Evolutionary conservation across 2,329 filamentous ascomycete genomes (phyloP), one percentile per base, ranked within the genome.

Genomic region (Aspergillus versicolor): DNA sequence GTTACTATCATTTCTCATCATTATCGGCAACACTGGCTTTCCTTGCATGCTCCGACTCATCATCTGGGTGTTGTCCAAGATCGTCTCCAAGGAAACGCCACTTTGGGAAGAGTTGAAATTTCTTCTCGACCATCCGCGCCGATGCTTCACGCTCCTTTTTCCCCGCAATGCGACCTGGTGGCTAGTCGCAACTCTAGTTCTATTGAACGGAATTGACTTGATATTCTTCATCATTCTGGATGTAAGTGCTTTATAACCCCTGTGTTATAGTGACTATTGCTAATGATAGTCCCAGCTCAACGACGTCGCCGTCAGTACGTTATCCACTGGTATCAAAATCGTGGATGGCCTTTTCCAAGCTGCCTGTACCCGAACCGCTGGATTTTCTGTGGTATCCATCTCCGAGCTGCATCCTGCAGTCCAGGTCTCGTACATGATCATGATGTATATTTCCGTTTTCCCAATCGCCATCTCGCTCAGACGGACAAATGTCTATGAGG

Each of bases 401-500:
- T 79, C 88, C 2, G 76, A 83, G 1, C 79, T 97, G 1, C 92
- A 97, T 64, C 92, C 94, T 1, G 93, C 89, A 2, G 91, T 97
- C 55, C 92, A 96, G 67, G 91, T 95, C n/a, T 90, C 92, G 19
- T 97, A 97, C 77, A 80, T 97, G 74, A 87, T 97, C 71, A 97
- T 97, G 93, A 97, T 97, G 93, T 97, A 97, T 75, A 96, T 97
- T 60, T 96, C 92, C 55, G 90, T 96, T 59, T 95, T 96, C 65
- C 93, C 93, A 3, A 95, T 97, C 64, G 93, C 93, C 69, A 97
- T 97, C 66, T 92, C 90, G 5, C 89, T 97, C 63, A 91, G 93
- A 44, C 83, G 90, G 63, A 97, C 93, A 57, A 97, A 97, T 71
- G 92, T 97, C 2, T 97, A 97, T 78, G 93, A 97, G 74, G 93